Evolutionary conservation across 306 rosid species (phyloP).

Genomic region (Cicer bijugum): DNA sequence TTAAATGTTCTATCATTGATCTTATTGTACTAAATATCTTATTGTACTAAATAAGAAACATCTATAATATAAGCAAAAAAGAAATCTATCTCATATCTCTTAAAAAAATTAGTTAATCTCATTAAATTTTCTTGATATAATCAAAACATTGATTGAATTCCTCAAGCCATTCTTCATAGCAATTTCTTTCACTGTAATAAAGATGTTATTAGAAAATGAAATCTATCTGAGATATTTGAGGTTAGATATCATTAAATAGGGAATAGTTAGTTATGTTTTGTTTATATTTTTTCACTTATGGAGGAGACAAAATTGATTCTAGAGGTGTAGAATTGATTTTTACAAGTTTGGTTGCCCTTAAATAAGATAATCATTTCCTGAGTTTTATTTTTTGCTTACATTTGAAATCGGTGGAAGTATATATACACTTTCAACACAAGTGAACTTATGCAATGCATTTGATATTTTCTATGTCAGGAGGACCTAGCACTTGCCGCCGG

Average conservation of each 20-base stretch:
- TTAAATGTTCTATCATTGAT: slow-evolving; percentile 23
- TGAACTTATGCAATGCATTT: slow-evolving; percentile 24
- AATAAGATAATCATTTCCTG: no score
- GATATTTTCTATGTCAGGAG: slow-evolving; percentile 61
- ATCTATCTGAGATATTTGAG: neutral
- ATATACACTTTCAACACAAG: neutral
- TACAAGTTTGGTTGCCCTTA: no score
- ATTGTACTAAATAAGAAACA: slow-evolving; percentile 18
- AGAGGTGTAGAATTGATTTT: no score
- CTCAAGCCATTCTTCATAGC: neutral
- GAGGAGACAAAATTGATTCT: no score
- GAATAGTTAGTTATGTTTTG: neutral
- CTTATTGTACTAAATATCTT: slow-evolving; percentile 12
- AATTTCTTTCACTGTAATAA: neutral
- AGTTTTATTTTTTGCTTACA: neutral
- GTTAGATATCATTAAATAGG: neutral
- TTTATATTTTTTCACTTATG: no score
- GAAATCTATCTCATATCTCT: no score
- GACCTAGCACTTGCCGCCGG: slow-evolving; percentile 86
- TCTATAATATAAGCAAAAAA: no score
- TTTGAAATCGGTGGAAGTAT: neutral
- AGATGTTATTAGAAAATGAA: neutral
- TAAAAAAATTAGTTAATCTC: no score
- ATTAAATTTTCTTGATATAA: neutral
- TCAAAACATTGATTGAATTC: neutral